Conservation (phyloP, 768 basidiomycete genomes). For the Panaeolus papilionaceus region DNA sequence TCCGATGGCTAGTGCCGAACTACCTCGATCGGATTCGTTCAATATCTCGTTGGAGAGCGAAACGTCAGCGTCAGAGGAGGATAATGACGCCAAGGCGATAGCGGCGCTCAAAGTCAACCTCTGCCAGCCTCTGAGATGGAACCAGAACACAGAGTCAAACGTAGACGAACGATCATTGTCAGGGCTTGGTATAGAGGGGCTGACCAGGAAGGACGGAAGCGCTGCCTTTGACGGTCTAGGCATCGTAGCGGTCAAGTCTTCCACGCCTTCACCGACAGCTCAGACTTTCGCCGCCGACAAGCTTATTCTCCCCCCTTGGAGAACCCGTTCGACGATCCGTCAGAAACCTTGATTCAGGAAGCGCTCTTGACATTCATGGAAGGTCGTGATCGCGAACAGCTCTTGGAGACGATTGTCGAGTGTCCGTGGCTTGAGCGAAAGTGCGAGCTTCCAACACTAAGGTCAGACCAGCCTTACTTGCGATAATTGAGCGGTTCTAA, state of each 20-base stretch:
- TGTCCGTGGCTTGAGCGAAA: not conserved
- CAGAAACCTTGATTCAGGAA: not conserved
- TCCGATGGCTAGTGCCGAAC: not conserved
- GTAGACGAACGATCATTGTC: not conserved
- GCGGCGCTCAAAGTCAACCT: not conserved
- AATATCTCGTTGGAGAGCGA: slow-evolving; percentile 3
- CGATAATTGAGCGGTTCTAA: no score
- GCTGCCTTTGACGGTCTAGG: not conserved
- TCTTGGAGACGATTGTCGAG: not conserved
- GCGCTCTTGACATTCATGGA: slow-evolving; percentile 3
- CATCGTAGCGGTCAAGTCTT: not conserved
- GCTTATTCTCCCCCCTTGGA: not conserved
- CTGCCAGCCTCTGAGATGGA: not conserved
- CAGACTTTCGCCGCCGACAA: not conserved
- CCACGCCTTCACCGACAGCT: not conserved
- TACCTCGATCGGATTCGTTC: not conserved
- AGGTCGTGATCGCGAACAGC: not conserved
- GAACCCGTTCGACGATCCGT: slow-evolving; percentile 1
- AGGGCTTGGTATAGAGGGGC: not conserved
- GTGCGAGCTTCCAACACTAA: not conserved
- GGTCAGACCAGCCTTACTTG: not conserved
- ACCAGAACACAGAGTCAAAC: not conserved
- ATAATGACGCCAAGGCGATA: not conserved
- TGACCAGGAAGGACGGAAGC: not conserved
- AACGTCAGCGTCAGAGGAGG: not conserved